Conservation (phyloP, 2,329 filamentous ascomycete genomes). For the Claviceps fusiformis region DNA sequence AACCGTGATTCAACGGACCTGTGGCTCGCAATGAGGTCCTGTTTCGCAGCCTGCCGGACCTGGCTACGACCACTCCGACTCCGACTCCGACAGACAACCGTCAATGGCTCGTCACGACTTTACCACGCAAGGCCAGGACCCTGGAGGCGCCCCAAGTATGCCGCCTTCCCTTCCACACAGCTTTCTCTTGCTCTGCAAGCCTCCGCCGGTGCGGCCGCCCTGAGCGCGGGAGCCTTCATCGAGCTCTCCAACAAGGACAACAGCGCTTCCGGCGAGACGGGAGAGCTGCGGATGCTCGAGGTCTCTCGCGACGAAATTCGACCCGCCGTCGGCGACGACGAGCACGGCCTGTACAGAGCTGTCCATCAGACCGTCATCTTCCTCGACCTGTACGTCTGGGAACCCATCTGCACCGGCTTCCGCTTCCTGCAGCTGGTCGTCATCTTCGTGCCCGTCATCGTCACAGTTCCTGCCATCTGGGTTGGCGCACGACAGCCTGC, state of each 20-base stretch:
- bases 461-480: conserved; percentile 69
- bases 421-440: conserved; percentile 76
- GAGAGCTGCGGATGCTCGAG: conserved; percentile 77
- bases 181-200: conserved; percentile 25
- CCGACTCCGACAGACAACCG: conserved; percentile 17
- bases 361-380: conserved; percentile 49
- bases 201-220: conserved; percentile 25
- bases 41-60: conserved; percentile 28
- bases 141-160: conserved; percentile 8
- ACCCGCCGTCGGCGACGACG: conserved; percentile 50
- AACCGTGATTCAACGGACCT: conserved; percentile 3
- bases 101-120: conserved; percentile 14
- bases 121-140: conserved; percentile 13
- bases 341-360: conserved; percentile 44
- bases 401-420: conserved; percentile 74
- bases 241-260: conserved; percentile 43
- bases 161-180: conserved; percentile 7
- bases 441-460: conserved; percentile 85
- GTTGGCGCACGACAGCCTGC: conserved; percentile 51
- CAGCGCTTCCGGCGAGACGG: conserved; percentile 42
- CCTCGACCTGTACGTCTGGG: conserved; percentile 61
- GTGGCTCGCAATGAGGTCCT: conserved; percentile 31
- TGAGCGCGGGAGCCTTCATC: conserved; percentile 45
- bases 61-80: conserved; percentile 26
- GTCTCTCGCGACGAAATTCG: conserved; percentile 64